phyloP scores from a whole-genome alignment of 495 filamentous ascomycete genomes.

The Mycothermus thermophilus region DNA sequence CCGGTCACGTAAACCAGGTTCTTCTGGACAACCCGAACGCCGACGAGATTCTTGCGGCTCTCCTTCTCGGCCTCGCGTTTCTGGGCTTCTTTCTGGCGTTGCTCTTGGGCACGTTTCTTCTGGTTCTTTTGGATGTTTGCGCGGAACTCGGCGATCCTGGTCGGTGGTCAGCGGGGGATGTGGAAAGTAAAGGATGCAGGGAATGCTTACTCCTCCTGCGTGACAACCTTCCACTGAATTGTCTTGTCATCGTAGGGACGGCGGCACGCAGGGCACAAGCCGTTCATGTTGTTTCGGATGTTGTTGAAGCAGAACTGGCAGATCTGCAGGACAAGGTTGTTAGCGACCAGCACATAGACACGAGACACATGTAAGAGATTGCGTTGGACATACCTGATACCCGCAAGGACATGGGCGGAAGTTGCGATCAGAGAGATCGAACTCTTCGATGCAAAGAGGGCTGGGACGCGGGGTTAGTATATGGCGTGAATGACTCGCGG shows the following conservation, averaged over 20 bases:
- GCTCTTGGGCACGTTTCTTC: constrained; percentile 70
- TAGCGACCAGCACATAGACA: too few species aligned
- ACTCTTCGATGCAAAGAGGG: constrained; percentile 97
- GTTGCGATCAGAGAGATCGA: constrained; percentile 91
- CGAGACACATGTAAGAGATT: not conserved
- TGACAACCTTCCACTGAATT: constrained; percentile 88
- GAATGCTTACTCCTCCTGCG: constrained; percentile 80
- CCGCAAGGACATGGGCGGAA: constrained; percentile 97
- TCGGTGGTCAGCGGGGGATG: constrained; percentile 17
- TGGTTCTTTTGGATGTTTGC: constrained; percentile 80
- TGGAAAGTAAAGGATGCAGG: too few species aligned
- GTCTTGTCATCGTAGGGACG: constrained; percentile 90
- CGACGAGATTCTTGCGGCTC: constrained; percentile 86
- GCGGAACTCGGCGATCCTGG: constrained; percentile 50
- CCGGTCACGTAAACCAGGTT: constrained; percentile 98
- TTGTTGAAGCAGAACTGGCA: constrained; percentile 99
- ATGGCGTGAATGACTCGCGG: constrained; percentile 4
- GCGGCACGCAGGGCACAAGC: constrained; percentile 89
- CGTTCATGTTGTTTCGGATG: constrained; percentile 90
- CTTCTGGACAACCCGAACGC: constrained; percentile 91
- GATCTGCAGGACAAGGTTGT: constrained; percentile 65
- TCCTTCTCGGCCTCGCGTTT: constrained; percentile 91
- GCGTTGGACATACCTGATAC: constrained; percentile 60
- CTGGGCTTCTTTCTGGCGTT: constrained; percentile 86
- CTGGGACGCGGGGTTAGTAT: constrained; percentile 31